Conservation (phyloP, 257 asterid genomes). For the Cruciata laevipes region DNA sequence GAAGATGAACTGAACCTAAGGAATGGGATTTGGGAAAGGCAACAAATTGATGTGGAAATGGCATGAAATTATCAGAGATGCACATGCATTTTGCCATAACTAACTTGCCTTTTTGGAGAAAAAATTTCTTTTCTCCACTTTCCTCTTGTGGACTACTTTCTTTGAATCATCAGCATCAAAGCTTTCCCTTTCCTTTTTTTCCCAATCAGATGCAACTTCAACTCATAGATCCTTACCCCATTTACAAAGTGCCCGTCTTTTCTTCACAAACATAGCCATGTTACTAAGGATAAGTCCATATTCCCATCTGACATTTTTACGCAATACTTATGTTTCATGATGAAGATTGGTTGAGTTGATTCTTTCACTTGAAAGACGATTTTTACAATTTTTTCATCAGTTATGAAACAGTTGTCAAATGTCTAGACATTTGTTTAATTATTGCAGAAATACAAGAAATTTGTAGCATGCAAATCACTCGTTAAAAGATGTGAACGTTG, state of each 20-base stretch:
- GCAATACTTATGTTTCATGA: neutral
- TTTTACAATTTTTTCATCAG: too few species aligned
- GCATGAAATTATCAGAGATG: conserved; percentile 25
- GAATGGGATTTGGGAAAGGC: conserved; percentile 19
- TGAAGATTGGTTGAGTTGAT: too few species aligned
- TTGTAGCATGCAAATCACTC: too few species aligned
- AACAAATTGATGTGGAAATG: conserved; percentile 31
- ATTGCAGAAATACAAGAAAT: too few species aligned
- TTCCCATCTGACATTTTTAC: neutral
- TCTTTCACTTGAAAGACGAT: too few species aligned
- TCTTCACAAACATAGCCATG: conserved; percentile 6
- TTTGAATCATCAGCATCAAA: conserved; percentile 26
- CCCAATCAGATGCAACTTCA: neutral
- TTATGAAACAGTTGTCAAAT: too few species aligned
- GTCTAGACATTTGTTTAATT: too few species aligned
- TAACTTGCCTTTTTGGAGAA: conserved; percentile 8
- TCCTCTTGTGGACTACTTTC: conserved; percentile 27
- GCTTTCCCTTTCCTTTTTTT: neutral
- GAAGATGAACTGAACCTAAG: conserved; percentile 27
- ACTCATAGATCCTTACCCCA: conserved; percentile 23
- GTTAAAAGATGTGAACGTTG: too few species aligned
- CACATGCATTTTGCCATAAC: conserved; percentile 44
- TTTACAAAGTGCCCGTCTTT: neutral
- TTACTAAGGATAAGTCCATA: neutral
- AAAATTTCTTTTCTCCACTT: conserved; percentile 19